These are phyloP conservation scores for Umbelopsis vinacea DNA, from an alignment of 192 early-diverging fungal species.

Conservation along the genomic window DNA sequence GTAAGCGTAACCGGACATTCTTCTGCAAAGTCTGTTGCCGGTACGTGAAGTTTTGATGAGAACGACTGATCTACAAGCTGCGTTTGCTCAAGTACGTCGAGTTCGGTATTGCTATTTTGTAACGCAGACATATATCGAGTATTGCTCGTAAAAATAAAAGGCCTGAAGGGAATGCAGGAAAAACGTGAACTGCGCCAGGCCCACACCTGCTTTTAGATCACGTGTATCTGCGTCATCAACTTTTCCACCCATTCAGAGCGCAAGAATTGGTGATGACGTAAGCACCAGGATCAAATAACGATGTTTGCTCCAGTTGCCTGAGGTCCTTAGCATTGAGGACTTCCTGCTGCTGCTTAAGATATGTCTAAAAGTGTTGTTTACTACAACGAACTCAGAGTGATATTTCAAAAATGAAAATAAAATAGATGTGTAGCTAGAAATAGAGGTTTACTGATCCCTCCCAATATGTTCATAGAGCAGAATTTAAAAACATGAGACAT, in stretches of 20 bases:
- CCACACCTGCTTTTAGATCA: neutral
- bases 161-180: conserved; percentile 7
- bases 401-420: too few species aligned
- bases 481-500: too few species aligned
- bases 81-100: conserved; percentile 11
- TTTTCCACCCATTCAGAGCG: neutral
- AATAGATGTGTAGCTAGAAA: too few species aligned
- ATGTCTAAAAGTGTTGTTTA: too few species aligned
- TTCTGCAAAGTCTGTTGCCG: conserved; percentile 18
- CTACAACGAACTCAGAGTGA: too few species aligned
- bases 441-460: too few species aligned
- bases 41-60: conserved; percentile 14
- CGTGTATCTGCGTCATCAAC: neutral
- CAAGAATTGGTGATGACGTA: neutral
- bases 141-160: conserved; percentile 21
- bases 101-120: conserved; percentile 24
- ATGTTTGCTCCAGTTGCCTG: too few species aligned
- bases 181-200: neutral
- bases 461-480: too few species aligned
- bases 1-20: conserved; percentile 20
- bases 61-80: conserved; percentile 14
- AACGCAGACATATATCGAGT: conserved; percentile 22
- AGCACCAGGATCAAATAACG: too few species aligned
- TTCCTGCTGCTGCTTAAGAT: too few species aligned
- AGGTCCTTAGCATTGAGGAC: too few species aligned